Evolutionary conservation across 768 basidiomycete genomes (phyloP).

Genomic region (Austroboletus eburneus): DNA sequence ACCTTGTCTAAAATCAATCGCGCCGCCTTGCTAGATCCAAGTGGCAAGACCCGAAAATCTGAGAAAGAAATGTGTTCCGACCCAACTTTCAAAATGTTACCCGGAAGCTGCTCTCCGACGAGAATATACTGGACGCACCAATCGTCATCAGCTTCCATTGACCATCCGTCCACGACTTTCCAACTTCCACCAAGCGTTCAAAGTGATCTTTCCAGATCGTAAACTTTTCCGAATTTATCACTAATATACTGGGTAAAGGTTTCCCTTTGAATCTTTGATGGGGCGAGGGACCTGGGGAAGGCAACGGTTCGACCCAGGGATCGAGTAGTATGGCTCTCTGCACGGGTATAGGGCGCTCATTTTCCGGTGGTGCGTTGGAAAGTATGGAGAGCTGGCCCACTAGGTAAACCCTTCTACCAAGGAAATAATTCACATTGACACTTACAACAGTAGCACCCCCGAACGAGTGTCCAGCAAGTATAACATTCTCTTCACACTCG

Average conservation of each 20-base stretch:
- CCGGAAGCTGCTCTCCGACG: background rate
- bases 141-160: constrained; percentile 45
- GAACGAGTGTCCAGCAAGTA: constrained; percentile 53
- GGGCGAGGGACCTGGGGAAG: constrained; percentile 47
- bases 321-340: constrained; percentile 63
- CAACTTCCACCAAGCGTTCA: constrained; percentile 47
- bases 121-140: constrained; percentile 33
- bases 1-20: constrained; percentile 21
- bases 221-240: constrained; percentile 75
- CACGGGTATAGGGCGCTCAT: constrained; percentile 46
- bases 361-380: constrained; percentile 43
- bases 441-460: constrained; percentile 52
- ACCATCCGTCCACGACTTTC: constrained; percentile 51
- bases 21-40: constrained; percentile 15
- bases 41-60: constrained; percentile 26
- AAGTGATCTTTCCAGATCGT: constrained; percentile 81
- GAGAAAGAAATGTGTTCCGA: constrained; percentile 27
- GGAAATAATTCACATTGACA: constrained; percentile 4
- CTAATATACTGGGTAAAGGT: constrained; percentile 42
- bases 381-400: constrained; percentile 49
- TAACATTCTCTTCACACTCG: constrained; percentile 32
- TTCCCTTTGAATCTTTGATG: constrained; percentile 7
- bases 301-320: constrained; percentile 81
- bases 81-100: constrained; percentile 15
- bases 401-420: background rate